Base-by-base conservation (phyloP, 257 asterid species). In the Ocimum tenuiflorum region DNA sequence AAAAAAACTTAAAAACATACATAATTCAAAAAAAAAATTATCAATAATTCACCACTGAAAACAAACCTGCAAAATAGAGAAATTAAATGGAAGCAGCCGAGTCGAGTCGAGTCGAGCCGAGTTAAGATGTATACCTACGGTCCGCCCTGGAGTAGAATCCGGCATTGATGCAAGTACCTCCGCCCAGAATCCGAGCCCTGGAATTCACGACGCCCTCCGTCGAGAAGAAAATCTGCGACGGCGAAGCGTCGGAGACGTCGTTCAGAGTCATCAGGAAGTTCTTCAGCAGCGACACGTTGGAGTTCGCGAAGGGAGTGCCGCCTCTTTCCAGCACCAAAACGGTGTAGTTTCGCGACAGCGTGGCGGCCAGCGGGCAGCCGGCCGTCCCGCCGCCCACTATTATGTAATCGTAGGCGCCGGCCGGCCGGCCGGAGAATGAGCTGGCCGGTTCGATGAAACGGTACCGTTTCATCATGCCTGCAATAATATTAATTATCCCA, bases 311-410 rank as follows among this genome's bases (percentile, higher is more conserved):
- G 0, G 89, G 91, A 0, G 81, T 71, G 3, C 91, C 90, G 7
- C 94, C 94, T 53, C 94, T 73, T 60, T 86, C 90, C 67, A 86
- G 88, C 22, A 86, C 61, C 63, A 86, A 48, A 3, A 86, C 90
- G 22, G 43, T 75, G 75, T 69, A 77, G 73, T 68, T 79, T 27
- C 54, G 75, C 0, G 89, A 83, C 3, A 85, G 80, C 2, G 92
- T 86, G 71, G 89, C 79, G 39, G 89, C 89, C 38, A 86, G 80
- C 0, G 94, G 86, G 59, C 94, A 86, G 3, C 89, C 94, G 33
- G 94, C 86, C 41, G 94, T 83, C 38, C 94, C 94, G 0, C 94
- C 94, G 45, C 94, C 94, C 8, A 83, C 86, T 6, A 86, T 60
- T 35, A 83, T 86, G 77, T 86, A 86, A 67, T 86, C 94, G 71